Conservation (phyloP, 257 asterid species). For the Plectranthus barbatus region DNA sequence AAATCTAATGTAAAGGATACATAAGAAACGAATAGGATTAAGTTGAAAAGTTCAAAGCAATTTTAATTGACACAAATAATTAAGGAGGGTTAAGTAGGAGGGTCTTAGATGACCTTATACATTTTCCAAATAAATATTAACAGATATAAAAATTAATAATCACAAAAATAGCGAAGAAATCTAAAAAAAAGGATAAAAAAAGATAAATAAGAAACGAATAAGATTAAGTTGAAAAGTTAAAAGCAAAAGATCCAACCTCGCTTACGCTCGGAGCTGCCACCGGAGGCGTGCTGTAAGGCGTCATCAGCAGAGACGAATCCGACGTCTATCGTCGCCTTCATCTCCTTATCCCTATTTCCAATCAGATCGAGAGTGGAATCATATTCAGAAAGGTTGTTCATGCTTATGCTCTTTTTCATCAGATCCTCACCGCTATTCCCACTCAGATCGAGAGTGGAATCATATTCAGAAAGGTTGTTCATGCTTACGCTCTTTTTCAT, state of each 20-base stretch:
- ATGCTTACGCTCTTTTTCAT: constrained; percentile 84
- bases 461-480: constrained; percentile 68
- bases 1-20: no score
- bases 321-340: constrained; percentile 19
- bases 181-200: no score
- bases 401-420: constrained; percentile 73
- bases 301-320: constrained; percentile 78
- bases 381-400: constrained; percentile 69
- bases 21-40: no score
- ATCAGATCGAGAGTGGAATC: constrained; percentile 20
- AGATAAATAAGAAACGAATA: no score
- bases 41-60: no score
- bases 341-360: constrained; percentile 21
- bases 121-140: no score
- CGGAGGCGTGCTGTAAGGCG: constrained; percentile 38
- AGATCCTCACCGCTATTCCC: constrained; percentile 20
- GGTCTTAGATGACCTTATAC: no score
- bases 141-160: no score
- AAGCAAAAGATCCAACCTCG: constrained; percentile 56
- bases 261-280: constrained; percentile 57
- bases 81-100: no score
- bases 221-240: not conserved
- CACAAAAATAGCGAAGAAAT: no score
- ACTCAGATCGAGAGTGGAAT: constrained; percentile 15
- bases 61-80: no score